A percentile compares a stretch with the other conserved stretches of the same genome.
Evolutionary conservation across 208 protist genomes (phyloP).

Genomic region (Balamuthia mandrillaris): DNA sequence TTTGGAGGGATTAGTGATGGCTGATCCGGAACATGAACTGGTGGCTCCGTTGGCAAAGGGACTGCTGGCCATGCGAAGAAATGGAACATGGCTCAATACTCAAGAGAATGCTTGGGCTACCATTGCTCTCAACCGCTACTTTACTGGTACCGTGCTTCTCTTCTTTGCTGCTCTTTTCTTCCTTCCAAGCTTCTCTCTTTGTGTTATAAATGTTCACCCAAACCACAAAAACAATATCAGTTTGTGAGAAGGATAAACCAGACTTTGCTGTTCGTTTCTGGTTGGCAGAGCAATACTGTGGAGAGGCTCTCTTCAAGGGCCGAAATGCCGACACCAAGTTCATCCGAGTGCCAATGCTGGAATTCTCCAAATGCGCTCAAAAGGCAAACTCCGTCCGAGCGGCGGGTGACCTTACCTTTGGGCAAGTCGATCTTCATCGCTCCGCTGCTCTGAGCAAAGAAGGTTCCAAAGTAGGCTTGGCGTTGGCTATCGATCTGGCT

Average conservation of each 20-base stretch:
- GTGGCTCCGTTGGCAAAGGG: constrained; percentile 24
- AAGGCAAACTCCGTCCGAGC: not conserved
- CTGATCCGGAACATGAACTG: not conserved
- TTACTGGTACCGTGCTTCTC: not conserved
- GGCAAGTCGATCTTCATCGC: not conserved
- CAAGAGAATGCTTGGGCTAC: constrained; percentile 30
- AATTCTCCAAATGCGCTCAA: not conserved
- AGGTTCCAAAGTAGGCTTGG: too few relatives aligned
- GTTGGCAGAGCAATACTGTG: constrained; percentile 24
- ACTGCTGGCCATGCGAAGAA: not conserved
- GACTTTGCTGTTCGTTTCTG: constrained; percentile 16
- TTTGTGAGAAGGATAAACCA: constrained; percentile 28
- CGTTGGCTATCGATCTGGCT: too few relatives aligned
- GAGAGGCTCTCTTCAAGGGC: constrained; percentile 36
- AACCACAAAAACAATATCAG: too few relatives aligned
- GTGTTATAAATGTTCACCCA: too few relatives aligned
- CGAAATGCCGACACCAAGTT: not conserved
- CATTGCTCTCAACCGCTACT: constrained; percentile 40
- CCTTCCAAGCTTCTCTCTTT: too few relatives aligned
- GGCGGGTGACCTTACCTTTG: constrained; percentile 1
- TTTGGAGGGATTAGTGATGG: constrained; percentile 11
- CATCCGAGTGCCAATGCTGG: constrained; percentile 20
- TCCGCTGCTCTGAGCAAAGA: not conserved
- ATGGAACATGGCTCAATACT: constrained; percentile 24
- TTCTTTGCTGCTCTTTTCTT: too few relatives aligned